Evolutionary conservation across 2,329 filamentous ascomycete genomes (phyloP), one percentile per base, ranked within the genome.

Genomic region (Diaporthe longicolla): DNA sequence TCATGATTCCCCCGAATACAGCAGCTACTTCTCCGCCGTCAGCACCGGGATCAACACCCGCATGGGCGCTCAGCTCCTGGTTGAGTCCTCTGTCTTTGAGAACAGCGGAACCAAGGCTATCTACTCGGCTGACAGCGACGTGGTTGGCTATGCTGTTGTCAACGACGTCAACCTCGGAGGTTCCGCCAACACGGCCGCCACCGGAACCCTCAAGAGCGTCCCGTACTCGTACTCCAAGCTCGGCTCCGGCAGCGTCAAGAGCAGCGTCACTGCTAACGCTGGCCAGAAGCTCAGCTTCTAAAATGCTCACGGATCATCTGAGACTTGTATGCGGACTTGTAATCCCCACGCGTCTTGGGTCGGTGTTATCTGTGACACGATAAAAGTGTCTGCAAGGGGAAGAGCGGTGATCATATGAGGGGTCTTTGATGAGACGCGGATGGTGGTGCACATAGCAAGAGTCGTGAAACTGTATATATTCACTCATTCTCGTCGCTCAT

Each of bases 21-120:
- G 81, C 85, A 84, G 81, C 76, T 87, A 84, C 81, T 84, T 84
- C 80, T 81, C 82, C 77, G 32, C 43, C 24, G 78, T 86, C 76
- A 80, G 82, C 66, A 83, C 81, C 61, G 86, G 87, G 65, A 86
- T 91, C 83, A 90, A 91, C 84, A 87, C 88, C 63, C 87, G 88
- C 71, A 83, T 87, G 78, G 86, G 85, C 19, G 88, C 89, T 17
- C 85, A 91, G 79, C 82, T 90, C 19, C 85, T 91, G 37, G 84
- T 91, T 29, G 87, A 91, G 83, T 89, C 88, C 65, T 87, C 87
- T 74, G 82, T 82, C 76, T 90, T 90, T 77, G 83, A 82, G 55
- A 84, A 83, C 77, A 79, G 77, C 75, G 37, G 55, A 29, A 19
- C 63, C n/a, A 78, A 76, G 55, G 82, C 82, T 55, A 80, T 85